A percentile compares a stretch with the other conserved stretches of the same genome.
These are phyloP conservation scores for Botrytis fragariae DNA, from an alignment of 2,329 filamentous ascomycete genomes.

Conservation along the genomic window DNA sequence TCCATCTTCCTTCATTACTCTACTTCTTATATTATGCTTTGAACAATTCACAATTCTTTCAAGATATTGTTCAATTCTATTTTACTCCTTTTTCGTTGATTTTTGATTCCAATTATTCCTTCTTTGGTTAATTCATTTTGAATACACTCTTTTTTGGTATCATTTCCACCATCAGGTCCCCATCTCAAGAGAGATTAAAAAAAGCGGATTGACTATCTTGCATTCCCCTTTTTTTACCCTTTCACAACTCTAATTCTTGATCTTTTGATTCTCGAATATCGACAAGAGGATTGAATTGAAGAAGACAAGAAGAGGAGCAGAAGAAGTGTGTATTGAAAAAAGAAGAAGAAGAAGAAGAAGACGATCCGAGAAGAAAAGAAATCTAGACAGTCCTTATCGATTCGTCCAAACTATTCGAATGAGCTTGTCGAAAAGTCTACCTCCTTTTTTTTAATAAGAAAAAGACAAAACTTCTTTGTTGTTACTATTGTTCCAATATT, in stretches of 20 bases:
- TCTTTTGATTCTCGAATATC: not conserved
- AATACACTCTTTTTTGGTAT: slow-evolving; percentile 8
- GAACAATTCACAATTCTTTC: slow-evolving; percentile 11
- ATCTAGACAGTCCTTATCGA: slow-evolving; percentile 5
- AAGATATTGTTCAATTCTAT: not conserved
- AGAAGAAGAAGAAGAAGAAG: slow-evolving; percentile 1
- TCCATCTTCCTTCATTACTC: not conserved
- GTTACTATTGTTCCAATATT: slow-evolving; percentile 20
- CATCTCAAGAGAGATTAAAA: slow-evolving; percentile 4
- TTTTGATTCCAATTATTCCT: slow-evolving; percentile 16
- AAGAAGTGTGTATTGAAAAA: not conserved
- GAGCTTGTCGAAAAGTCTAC: slow-evolving; percentile 3
- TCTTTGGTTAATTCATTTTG: slow-evolving; percentile 18
- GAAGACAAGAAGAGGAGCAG: not conserved
- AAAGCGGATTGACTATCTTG: not conserved
- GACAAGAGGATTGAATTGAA: slow-evolving; percentile 4
- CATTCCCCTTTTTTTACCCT: slow-evolving; percentile 9
- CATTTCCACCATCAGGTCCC: not conserved
- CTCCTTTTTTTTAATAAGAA: slow-evolving; percentile 18
- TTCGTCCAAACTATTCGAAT: not conserved
- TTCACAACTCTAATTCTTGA: slow-evolving; percentile 5
- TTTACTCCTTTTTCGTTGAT: slow-evolving; percentile 8
- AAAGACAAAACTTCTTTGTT: slow-evolving; percentile 19
- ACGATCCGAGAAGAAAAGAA: not conserved
- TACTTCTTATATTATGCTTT: slow-evolving; percentile 3